Evolutionary conservation across 2,329 filamentous ascomycete genomes (phyloP).

Genomic region (Sclerotinia borealis): DNA sequence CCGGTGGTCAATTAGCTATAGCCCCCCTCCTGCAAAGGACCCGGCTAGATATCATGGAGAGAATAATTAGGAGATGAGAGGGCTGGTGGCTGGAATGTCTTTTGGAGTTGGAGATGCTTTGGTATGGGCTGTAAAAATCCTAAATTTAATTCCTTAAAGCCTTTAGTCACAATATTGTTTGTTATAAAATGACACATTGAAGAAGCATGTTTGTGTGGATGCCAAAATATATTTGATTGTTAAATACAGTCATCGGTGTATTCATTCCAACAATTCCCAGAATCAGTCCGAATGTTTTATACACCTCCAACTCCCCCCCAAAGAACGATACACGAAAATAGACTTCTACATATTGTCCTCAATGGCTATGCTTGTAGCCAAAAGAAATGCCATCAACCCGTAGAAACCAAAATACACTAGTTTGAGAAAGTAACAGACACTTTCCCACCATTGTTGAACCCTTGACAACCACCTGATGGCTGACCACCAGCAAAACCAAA

Average conservation of each 20-base stretch:
- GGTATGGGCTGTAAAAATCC: too few species aligned
- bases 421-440: background rate
- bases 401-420: background rate
- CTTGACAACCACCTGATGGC: conserved; percentile 13
- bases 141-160: too few species aligned
- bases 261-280: background rate
- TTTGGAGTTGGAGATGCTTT: too few species aligned
- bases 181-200: background rate
- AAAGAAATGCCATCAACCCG: background rate
- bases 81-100: too few species aligned
- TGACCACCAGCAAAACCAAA: background rate
- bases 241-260: background rate
- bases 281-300: background rate
- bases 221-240: background rate
- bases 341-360: background rate
- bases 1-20: too few species aligned
- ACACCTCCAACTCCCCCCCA: background rate
- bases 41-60: too few species aligned
- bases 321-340: background rate
- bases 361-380: background rate
- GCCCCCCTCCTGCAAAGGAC: too few species aligned
- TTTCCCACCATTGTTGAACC: conserved; percentile 7
- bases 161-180: too few species aligned
- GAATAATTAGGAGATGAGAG: too few species aligned
- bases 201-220: too few species aligned